Conservation (phyloP, 352 stramenopile species). For the Globisporangium takayamanum region DNA sequence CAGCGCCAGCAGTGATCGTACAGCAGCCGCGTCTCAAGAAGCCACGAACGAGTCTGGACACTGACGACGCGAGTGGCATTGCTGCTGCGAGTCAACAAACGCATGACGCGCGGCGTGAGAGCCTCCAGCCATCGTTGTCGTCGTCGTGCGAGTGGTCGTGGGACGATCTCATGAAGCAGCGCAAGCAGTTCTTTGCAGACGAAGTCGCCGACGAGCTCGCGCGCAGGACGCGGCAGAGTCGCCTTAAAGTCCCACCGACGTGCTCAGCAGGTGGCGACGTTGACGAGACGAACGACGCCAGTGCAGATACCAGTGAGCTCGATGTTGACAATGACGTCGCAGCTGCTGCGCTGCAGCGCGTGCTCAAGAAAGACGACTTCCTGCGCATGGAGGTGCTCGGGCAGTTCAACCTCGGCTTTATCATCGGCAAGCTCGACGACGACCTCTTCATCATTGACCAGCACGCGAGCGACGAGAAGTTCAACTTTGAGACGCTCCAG, state of each 20-base stretch:
- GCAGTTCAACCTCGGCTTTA: slow-evolving; percentile 98
- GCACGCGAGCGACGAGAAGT: slow-evolving; percentile 96
- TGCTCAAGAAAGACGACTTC: slow-evolving; percentile 91
- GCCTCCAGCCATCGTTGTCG: not conserved
- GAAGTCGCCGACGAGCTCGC: slow-evolving; percentile 31
- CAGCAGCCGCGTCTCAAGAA: slow-evolving; percentile 11
- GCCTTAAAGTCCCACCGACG: slow-evolving; percentile 26
- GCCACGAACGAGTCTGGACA: not conserved
- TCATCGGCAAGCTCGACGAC: slow-evolving; percentile 86
- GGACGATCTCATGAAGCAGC: slow-evolving; percentile 29
- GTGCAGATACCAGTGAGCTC: not conserved
- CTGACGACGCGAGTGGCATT: not conserved
- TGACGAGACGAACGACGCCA: not conserved
- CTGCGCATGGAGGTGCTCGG: slow-evolving; percentile 89
- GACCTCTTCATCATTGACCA: slow-evolving; percentile 99
- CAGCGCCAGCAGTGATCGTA: not conserved
- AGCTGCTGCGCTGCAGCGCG: slow-evolving; percentile 51
- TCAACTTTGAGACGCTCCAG: slow-evolving; percentile 71
- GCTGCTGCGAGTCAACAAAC: not conserved
- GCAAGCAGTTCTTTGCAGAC: slow-evolving; percentile 35
- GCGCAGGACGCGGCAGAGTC: slow-evolving; percentile 14
- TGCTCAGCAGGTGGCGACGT: slow-evolving; percentile 25
- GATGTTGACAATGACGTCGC: slow-evolving; percentile 34
- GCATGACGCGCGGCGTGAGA: not conserved
- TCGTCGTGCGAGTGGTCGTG: slow-evolving; percentile 28